Percentiles rank a stretch among this genome's conserved stretches.
phyloP scores from a whole-genome alignment of 192 early-diverging fungal species.

The Umbelopsis sp. region DNA sequence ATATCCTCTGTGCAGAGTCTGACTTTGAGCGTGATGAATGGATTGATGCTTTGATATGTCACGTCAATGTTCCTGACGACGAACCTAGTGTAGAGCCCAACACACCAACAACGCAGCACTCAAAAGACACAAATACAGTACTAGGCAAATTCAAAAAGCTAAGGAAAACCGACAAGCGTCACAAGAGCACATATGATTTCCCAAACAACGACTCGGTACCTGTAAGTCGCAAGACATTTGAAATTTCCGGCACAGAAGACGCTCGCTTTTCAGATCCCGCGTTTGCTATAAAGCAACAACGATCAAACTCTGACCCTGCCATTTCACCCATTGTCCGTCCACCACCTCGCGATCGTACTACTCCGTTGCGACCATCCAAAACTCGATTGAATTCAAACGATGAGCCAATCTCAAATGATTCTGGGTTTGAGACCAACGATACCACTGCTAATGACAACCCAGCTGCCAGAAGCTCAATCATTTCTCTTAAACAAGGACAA shows the following conservation, averaged over 20 bases:
- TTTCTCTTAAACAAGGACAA: too few relatives aligned
- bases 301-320: conserved; percentile 5
- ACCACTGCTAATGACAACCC: background rate
- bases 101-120: conserved; percentile 18
- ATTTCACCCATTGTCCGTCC: background rate
- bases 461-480: background rate
- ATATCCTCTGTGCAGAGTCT: conserved; percentile 88
- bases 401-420: background rate
- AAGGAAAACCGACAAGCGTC: conserved; percentile 6
- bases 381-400: background rate
- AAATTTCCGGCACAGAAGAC: conserved; percentile 1
- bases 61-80: conserved; percentile 28
- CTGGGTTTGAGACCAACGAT: background rate
- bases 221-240: conserved; percentile 15
- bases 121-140: background rate
- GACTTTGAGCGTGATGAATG: conserved; percentile 91
- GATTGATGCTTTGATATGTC: conserved; percentile 69
- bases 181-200: background rate
- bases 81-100: background rate
- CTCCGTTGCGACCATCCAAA: background rate
- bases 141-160: conserved; percentile 6
- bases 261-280: background rate
- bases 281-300: conserved; percentile 3
- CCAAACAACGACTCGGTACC: conserved; percentile 9
- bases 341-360: background rate